Evolutionary conservation across 768 basidiomycete genomes (phyloP).

Genomic region (Clitopilus passeckerianus): DNA sequence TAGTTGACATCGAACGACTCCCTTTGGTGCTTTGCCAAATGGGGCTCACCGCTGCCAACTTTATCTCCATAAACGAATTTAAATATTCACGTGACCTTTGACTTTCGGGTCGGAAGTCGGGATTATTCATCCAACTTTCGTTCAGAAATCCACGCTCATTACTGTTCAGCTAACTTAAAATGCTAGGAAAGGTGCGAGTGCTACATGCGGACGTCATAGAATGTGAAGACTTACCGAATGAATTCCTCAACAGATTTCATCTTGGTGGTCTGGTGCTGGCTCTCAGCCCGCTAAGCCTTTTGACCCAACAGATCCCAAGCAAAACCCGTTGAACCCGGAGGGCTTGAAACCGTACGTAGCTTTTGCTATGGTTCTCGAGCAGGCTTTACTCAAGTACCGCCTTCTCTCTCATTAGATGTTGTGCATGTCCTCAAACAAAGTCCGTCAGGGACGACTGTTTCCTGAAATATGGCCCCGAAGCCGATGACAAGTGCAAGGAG

Average conservation of each 20-base stretch:
- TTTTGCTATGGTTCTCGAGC: neutral
- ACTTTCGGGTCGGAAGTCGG: neutral
- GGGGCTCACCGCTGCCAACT: neutral
- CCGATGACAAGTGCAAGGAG: slow-evolving; percentile 75
- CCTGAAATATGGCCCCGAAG: slow-evolving; percentile 64
- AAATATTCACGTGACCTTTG: neutral
- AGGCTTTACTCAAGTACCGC: neutral
- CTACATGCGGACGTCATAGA: neutral
- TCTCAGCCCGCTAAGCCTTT: slow-evolving; percentile 36
- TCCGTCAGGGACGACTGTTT: slow-evolving; percentile 93
- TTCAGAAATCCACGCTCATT: neutral
- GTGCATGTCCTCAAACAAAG: slow-evolving; percentile 94
- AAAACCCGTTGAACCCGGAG: slow-evolving; percentile 88
- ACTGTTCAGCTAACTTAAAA: slow-evolving; percentile 8
- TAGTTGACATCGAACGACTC: neutral
- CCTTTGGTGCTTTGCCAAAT: neutral
- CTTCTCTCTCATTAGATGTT: slow-evolving; percentile 68
- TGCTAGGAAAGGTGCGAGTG: slow-evolving; percentile 37
- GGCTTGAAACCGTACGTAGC: slow-evolving; percentile 88
- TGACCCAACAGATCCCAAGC: slow-evolving; percentile 70
- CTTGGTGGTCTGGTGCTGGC: slow-evolving; percentile 47
- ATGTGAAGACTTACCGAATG: neutral
- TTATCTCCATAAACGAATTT: neutral
- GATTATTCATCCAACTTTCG: neutral
- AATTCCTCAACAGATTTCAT: slow-evolving; percentile 36